phyloP scores from a whole-genome alignment of 208 protist genomes.

The Trypanosoma conorhini region DNA sequence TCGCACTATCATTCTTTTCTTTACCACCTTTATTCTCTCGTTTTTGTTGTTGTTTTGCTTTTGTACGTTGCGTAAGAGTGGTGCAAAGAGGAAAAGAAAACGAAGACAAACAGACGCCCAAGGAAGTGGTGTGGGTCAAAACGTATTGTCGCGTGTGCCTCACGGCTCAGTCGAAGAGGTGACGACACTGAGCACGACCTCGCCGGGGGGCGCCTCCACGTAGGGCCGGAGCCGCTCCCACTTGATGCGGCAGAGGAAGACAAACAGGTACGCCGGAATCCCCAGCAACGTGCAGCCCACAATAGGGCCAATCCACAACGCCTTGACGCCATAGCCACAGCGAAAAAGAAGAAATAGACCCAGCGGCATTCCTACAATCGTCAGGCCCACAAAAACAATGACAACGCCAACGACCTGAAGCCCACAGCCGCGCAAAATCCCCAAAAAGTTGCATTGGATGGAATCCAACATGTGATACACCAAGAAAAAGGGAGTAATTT shows the following conservation, averaged over 20 bases:
- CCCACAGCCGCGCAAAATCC: slow-evolving; percentile 72
- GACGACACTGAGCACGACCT: neutral
- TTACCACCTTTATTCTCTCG: no score
- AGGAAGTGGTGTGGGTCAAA: no score
- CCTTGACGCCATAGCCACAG: slow-evolving; percentile 53
- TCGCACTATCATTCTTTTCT: no score
- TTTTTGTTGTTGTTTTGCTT: no score
- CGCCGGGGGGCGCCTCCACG: slow-evolving; percentile 17
- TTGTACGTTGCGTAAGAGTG: no score
- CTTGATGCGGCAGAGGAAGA: slow-evolving; percentile 64
- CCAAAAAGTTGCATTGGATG: slow-evolving; percentile 83
- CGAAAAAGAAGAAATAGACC: slow-evolving; percentile 63
- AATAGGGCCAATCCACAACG: slow-evolving; percentile 71
- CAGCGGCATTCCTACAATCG: slow-evolving; percentile 68
- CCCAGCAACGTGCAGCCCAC: slow-evolving; percentile 58
- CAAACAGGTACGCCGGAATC: slow-evolving; percentile 65
- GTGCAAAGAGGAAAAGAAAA: no score
- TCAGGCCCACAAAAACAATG: slow-evolving; percentile 66
- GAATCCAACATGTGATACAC: slow-evolving; percentile 75
- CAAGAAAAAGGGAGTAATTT: slow-evolving; percentile 41
- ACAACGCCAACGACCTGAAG: slow-evolving; percentile 62
- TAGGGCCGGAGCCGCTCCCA: slow-evolving; percentile 46
- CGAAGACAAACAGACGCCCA: no score
- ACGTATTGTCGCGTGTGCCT: no score
- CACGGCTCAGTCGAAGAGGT: no score